Percentiles rank a stretch among this genome's conserved stretches.
Evolutionary conservation across 208 protist species (phyloP).

Genomic region (Herpetomonas tarakana): DNA sequence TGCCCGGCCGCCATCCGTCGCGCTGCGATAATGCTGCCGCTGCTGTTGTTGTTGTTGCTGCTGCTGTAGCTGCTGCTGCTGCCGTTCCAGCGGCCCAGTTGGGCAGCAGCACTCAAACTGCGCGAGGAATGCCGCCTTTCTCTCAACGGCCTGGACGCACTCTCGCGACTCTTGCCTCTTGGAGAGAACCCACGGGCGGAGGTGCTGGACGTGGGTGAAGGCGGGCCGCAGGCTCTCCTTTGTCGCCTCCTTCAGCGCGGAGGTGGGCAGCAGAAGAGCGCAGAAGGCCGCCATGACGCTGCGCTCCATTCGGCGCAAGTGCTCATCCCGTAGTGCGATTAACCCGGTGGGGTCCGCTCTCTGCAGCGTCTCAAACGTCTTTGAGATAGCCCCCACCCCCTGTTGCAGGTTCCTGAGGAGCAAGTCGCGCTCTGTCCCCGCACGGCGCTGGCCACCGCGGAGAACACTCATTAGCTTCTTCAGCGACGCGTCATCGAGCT

Average conservation of each 20-base stretch:
- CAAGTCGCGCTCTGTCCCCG: constrained; percentile 65
- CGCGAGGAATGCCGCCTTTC: constrained; percentile 63
- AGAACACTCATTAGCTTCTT: constrained; percentile 52
- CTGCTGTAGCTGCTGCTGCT: not conserved
- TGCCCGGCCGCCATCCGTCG: not conserved
- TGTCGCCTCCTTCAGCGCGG: constrained; percentile 36
- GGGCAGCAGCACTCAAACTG: constrained; percentile 74
- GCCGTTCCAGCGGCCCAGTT: not conserved
- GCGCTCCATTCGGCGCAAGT: constrained; percentile 66
- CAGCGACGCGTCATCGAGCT: not conserved
- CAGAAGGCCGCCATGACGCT: constrained; percentile 84
- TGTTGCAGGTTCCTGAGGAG: constrained; percentile 83
- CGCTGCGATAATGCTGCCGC: not conserved
- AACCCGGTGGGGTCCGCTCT: constrained; percentile 59
- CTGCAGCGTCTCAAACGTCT: constrained; percentile 73
- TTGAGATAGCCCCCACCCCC: constrained; percentile 66
- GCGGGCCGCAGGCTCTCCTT: constrained; percentile 42
- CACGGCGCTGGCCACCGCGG: constrained; percentile 53
- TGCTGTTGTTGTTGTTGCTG: constrained; percentile 8
- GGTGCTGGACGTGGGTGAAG: constrained; percentile 63
- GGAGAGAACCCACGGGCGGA: constrained; percentile 76
- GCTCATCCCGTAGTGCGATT: constrained; percentile 66
- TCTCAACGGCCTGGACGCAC: constrained; percentile 53
- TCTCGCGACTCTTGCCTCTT: constrained; percentile 67
- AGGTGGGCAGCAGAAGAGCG: constrained; percentile 62